Evolutionary conservation across 139 green algal genomes (phyloP).

Genomic region (Ettlia oleoabundans): DNA sequence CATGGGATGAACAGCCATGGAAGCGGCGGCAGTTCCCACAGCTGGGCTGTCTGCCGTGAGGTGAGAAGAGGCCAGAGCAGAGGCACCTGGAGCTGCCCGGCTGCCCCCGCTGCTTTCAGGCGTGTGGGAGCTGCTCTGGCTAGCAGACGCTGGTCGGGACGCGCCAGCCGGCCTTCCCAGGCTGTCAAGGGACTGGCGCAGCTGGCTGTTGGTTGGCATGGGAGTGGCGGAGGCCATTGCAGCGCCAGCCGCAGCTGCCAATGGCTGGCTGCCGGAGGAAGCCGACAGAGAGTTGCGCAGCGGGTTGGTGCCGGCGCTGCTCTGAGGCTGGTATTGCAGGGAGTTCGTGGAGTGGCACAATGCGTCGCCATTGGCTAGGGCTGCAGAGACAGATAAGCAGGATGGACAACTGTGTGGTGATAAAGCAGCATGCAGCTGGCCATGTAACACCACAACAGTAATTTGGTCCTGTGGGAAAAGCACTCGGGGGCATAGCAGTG

Average conservation of each 20-base stretch:
- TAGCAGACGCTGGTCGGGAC: background rate
- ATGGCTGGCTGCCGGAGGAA: background rate
- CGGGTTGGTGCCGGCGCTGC: conserved; percentile 2
- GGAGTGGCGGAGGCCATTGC: conserved; percentile 9
- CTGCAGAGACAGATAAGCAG: background rate
- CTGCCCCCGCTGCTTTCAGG: background rate
- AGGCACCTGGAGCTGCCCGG: background rate
- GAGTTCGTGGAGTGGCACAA: background rate
- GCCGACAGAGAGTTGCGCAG: conserved; percentile 1
- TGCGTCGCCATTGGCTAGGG: background rate
- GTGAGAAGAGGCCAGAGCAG: background rate
- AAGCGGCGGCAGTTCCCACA: background rate
- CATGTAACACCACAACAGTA: no score
- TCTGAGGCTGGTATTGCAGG: background rate
- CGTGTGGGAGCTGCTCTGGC: background rate
- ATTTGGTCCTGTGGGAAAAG: background rate
- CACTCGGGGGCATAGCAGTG: background rate
- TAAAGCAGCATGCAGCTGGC: no score
- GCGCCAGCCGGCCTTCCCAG: background rate
- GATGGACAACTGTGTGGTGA: no score
- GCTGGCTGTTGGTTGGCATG: background rate
- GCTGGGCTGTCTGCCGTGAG: conserved; percentile 19
- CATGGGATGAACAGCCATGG: conserved; percentile 18
- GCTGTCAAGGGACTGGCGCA: conserved; percentile 11
- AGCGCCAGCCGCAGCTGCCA: background rate